Conservation (phyloP, 2,329 filamentous ascomycete species). For the Xylariaceae sp. region DNA sequence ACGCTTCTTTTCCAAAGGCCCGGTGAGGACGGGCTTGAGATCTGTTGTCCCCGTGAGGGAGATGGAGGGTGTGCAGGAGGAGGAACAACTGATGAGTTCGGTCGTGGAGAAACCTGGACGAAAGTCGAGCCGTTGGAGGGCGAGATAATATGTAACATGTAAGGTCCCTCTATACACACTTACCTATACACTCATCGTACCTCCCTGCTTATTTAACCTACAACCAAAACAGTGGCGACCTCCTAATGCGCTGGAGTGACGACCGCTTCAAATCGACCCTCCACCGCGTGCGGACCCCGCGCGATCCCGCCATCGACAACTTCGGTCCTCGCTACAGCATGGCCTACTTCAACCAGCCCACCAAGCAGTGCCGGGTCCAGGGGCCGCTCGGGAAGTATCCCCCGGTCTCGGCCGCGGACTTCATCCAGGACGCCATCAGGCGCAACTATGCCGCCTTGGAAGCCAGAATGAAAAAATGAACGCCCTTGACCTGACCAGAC, state of each 20-base stretch:
- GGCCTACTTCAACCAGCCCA: constrained; percentile 62
- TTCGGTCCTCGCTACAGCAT: constrained; percentile 59
- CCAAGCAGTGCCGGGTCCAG: constrained; percentile 52
- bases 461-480: constrained; percentile 42
- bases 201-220: background rate
- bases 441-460: constrained; percentile 50
- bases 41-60: constrained; percentile 60
- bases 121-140: constrained; percentile 50
- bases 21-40: constrained; percentile 57
- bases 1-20: constrained; percentile 58
- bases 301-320: constrained; percentile 45
- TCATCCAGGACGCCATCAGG: constrained; percentile 51
- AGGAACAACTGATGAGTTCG: constrained; percentile 54
- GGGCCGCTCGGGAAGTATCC: constrained; percentile 59
- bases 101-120: constrained; percentile 56
- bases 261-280: constrained; percentile 63
- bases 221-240: constrained; percentile 55
- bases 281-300: constrained; percentile 58
- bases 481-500: constrained; percentile 26
- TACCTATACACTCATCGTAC: no score
- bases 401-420: constrained; percentile 53
- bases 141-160: constrained; percentile 58
- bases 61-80: no score
- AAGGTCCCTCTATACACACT: constrained; percentile 9
- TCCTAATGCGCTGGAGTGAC: constrained; percentile 62